Percentiles rank a stretch among this genome's conserved stretches.
phyloP scores from a whole-genome alignment of 768 basidiomycete species.

The Termitomyces sp. region DNA sequence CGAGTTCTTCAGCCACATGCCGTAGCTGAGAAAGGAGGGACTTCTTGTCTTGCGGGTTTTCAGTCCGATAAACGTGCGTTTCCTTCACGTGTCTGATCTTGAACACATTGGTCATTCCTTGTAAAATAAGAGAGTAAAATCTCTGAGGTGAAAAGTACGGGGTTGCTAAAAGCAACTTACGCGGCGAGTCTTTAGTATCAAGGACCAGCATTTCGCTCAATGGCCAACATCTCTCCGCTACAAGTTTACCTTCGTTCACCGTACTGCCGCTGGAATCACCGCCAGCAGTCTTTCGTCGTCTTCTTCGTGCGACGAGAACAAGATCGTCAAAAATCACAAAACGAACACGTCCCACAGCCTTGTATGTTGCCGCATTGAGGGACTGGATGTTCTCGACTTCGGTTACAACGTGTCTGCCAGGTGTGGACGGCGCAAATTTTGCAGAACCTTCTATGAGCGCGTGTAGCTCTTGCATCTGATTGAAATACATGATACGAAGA shows the following conservation, averaged over 20 bases:
- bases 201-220: conserved; percentile 91
- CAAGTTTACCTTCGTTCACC: conserved; percentile 67
- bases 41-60: conserved; percentile 80
- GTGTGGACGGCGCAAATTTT: conserved; percentile 88
- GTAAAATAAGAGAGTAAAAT: neutral
- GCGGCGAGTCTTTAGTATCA: conserved; percentile 92
- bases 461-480: conserved; percentile 90
- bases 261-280: conserved; percentile 30
- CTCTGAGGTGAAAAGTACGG: neutral
- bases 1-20: conserved; percentile 87
- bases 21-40: conserved; percentile 79
- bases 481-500: conserved; percentile 88
- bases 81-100: conserved; percentile 93
- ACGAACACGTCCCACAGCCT: conserved; percentile 78
- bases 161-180: conserved; percentile 35
- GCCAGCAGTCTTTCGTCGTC: conserved; percentile 53
- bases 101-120: conserved; percentile 91
- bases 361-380: conserved; percentile 94
- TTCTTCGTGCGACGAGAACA: conserved; percentile 78
- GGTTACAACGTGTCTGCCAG: conserved; percentile 85
- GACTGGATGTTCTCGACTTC: conserved; percentile 81
- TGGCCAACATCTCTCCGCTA: conserved; percentile 92
- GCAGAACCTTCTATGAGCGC: conserved; percentile 89
- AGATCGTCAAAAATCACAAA: conserved; percentile 91
- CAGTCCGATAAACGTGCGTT: conserved; percentile 89